phyloP scores from a whole-genome alignment of 2,329 filamentous ascomycete genomes.

The Neofusicoccum cordaticola region DNA sequence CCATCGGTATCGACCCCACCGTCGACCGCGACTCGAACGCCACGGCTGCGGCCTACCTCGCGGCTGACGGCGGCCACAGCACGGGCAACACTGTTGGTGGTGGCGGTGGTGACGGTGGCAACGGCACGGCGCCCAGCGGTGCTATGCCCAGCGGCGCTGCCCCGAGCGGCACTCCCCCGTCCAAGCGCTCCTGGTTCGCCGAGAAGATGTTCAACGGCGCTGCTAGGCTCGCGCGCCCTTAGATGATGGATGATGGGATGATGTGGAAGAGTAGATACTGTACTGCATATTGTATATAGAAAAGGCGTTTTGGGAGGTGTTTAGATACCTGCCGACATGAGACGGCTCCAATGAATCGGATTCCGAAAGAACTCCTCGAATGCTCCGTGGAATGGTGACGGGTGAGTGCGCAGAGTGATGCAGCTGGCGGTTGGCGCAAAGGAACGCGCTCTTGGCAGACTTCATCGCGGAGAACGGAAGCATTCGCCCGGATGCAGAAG shows the following conservation, averaged over 20 bases:
- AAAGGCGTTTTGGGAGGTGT: not conserved
- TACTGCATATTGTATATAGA: not conserved
- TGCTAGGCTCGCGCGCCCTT: not conserved
- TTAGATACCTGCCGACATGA: not conserved
- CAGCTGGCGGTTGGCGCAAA: too few species aligned
- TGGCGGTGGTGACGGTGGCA: not conserved
- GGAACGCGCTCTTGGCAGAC: too few species aligned
- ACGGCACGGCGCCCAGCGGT: not conserved
- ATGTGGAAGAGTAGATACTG: not conserved
- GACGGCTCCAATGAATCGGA: not conserved
- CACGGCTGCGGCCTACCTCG: conserved; percentile 14
- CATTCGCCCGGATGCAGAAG: not conserved
- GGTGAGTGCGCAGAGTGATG: too few species aligned
- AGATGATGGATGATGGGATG: not conserved
- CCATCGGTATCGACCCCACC: conserved; percentile 13
- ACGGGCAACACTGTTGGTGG: conserved; percentile 15
- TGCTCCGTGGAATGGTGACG: too few species aligned
- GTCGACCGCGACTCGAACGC: conserved; percentile 4
- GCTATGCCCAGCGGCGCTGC: conserved; percentile 8
- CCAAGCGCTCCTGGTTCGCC: conserved; percentile 5
- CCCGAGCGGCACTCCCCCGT: not conserved
- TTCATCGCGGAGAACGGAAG: not conserved
- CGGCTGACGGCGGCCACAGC: conserved; percentile 12
- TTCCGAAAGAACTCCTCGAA: too few species aligned
- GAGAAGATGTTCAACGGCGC: conserved; percentile 10